Conservation (phyloP, 345 rosid genomes). For the Stellera chamaejasme region DNA sequence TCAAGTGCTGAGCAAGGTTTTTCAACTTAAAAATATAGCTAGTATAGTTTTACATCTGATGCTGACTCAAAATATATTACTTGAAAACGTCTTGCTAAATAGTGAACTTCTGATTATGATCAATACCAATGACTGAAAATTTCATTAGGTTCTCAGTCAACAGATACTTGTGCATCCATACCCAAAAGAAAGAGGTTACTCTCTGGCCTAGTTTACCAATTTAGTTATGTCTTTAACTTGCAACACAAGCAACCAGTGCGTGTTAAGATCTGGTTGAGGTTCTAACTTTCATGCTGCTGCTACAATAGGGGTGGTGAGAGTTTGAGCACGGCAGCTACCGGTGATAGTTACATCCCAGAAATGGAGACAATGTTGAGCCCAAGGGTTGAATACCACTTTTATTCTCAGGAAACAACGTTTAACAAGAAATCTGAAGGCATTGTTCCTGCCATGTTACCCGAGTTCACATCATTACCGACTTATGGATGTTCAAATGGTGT, state of each 20-base stretch:
- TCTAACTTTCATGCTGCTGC: background rate
- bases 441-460: conserved; percentile 51
- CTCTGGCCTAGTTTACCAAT: too few relatives aligned
- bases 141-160: too few relatives aligned
- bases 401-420: conserved; percentile 17
- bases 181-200: too few relatives aligned
- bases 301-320: conserved; percentile 32
- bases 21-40: background rate
- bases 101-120: too few relatives aligned
- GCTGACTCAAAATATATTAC: too few relatives aligned
- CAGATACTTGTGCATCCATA: too few relatives aligned
- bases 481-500: conserved; percentile 40
- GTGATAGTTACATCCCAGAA: conserved; percentile 23
- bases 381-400: conserved; percentile 31
- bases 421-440: conserved; percentile 18
- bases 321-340: conserved; percentile 16
- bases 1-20: conserved; percentile 44
- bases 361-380: conserved; percentile 24
- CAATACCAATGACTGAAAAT: too few relatives aligned
- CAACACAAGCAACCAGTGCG: too few relatives aligned
- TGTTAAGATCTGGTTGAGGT: too few relatives aligned
- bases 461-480: conserved; percentile 64
- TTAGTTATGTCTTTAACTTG: too few relatives aligned
- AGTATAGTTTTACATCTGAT: too few relatives aligned
- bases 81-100: too few relatives aligned